A percentile compares a stretch with the other conserved stretches of the same genome.
Evolutionary conservation across 2,329 filamentous ascomycete genomes (phyloP).

Genomic region (Dactylella cylindrospora): DNA sequence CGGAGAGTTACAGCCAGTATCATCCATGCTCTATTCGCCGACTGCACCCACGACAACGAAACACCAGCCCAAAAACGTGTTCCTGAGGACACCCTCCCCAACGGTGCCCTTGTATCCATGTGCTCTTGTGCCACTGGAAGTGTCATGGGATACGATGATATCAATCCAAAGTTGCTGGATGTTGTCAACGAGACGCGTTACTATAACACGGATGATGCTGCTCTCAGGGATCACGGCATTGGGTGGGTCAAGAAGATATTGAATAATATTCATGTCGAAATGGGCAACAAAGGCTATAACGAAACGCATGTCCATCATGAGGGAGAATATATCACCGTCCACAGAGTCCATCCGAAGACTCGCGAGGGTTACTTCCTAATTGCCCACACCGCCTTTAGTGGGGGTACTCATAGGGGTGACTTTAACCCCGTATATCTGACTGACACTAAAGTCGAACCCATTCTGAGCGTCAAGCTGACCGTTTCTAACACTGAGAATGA

Average conservation of each 20-base stretch:
- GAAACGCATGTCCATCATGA: conserved; percentile 98
- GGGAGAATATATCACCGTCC: conserved; percentile 92
- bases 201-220: conserved; percentile 60
- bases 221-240: conserved; percentile 69
- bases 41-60: conserved; percentile 98
- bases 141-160: conserved; percentile 96
- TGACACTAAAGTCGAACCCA: conserved; percentile 79
- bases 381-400: conserved; percentile 92
- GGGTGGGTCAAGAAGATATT: conserved; percentile 87
- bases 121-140: conserved; percentile 92
- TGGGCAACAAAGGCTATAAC: conserved; percentile 92
- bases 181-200: conserved; percentile 83
- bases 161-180: conserved; percentile 91
- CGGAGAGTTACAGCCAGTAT: conserved; percentile 82
- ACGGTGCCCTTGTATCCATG: conserved; percentile 92
- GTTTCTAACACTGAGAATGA: conserved; percentile 76
- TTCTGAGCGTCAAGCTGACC: conserved; percentile 90
- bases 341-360: conserved; percentile 87
- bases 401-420: conserved; percentile 77
- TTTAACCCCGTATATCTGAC: conserved; percentile 77
- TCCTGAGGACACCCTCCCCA: conserved; percentile 88
- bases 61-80: conserved; percentile 92
- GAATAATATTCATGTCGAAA: conserved; percentile 90
- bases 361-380: conserved; percentile 94
- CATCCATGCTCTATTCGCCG: conserved; percentile 95